Conservation (phyloP, 1,284 basidiomycete species). For the Volvariella surrecta region DNA sequence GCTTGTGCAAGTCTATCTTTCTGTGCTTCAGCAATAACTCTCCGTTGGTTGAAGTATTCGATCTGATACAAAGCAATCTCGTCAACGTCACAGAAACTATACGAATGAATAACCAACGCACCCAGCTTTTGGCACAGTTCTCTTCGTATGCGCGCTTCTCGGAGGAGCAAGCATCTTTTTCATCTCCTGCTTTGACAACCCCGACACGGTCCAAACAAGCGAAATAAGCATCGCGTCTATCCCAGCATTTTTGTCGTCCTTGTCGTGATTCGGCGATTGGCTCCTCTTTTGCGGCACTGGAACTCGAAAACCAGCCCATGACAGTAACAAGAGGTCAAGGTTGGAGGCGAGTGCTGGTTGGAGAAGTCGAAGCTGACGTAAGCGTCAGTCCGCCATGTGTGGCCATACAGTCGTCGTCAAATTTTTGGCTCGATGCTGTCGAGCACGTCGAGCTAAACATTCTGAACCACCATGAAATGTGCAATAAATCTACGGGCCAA, state of each 20-base stretch:
- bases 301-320: conserved; percentile 34
- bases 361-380: no score
- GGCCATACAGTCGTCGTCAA: no score
- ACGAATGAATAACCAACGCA: conserved; percentile 28
- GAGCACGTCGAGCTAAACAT: no score
- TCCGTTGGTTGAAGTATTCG: conserved; percentile 77
- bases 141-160: conserved; percentile 49
- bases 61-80: conserved; percentile 36
- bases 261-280: conserved; percentile 36
- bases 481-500: no score
- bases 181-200: conserved; percentile 62
- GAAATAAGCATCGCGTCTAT: conserved; percentile 68
- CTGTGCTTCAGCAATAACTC: conserved; percentile 67
- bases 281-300: conserved; percentile 26
- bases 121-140: conserved; percentile 79
- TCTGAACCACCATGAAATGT: no score
- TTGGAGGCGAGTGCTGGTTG: background rate
- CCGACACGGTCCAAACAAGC: conserved; percentile 57
- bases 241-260: conserved; percentile 70
- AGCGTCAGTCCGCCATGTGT: no score
- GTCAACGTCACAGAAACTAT: background rate
- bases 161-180: conserved; percentile 45
- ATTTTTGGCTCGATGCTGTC: no score
- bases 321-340: background rate
- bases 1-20: conserved; percentile 55